phyloP scores from a whole-genome alignment of 1,284 basidiomycete species.

The Papiliotrema nemorosa region DNA sequence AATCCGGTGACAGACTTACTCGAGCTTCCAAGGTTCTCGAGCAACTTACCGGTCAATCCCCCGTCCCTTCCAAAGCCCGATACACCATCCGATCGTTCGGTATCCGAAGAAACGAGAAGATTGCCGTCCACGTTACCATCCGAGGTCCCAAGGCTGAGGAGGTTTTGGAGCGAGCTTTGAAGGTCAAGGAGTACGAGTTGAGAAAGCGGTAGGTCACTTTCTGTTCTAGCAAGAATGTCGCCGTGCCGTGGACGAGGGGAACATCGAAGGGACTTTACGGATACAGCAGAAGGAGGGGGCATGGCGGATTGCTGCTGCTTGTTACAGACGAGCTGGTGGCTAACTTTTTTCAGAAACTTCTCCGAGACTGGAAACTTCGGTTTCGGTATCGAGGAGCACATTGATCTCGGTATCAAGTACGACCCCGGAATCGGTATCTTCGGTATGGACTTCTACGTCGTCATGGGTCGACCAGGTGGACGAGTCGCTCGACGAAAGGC shows the following conservation, averaged over 20 bases:
- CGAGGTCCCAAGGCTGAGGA: conserved; percentile 99
- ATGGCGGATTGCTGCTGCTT: not conserved
- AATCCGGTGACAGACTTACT: conserved; percentile 98
- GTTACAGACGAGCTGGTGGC: not conserved
- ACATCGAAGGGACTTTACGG: not conserved
- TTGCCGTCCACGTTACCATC: conserved; percentile 98
- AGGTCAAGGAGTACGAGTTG: conserved; percentile 99
- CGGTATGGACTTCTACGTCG: conserved; percentile 89
- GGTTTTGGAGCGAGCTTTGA: conserved; percentile 97
- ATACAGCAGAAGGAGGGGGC: not conserved
- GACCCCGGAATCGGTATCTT: conserved; percentile 97
- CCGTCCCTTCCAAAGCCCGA: conserved; percentile 98
- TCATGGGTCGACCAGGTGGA: conserved; percentile 94
- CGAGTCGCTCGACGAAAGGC: conserved; percentile 91
- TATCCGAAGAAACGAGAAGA: conserved; percentile 99
- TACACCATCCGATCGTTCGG: conserved; percentile 99
- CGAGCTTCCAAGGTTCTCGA: conserved; percentile 99
- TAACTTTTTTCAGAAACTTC: conserved; percentile 69
- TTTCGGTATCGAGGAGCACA: conserved; percentile 98
- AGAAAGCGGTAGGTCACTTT: conserved; percentile 47
- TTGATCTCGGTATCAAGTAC: conserved; percentile 97
- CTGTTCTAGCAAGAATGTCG: not conserved
- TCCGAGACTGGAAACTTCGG: conserved; percentile 98
- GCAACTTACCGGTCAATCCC: conserved; percentile 98
- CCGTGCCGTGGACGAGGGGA: not conserved